Base-by-base conservation (phyloP, 106 monocot species). In the Dendrobium catenatum region DNA sequence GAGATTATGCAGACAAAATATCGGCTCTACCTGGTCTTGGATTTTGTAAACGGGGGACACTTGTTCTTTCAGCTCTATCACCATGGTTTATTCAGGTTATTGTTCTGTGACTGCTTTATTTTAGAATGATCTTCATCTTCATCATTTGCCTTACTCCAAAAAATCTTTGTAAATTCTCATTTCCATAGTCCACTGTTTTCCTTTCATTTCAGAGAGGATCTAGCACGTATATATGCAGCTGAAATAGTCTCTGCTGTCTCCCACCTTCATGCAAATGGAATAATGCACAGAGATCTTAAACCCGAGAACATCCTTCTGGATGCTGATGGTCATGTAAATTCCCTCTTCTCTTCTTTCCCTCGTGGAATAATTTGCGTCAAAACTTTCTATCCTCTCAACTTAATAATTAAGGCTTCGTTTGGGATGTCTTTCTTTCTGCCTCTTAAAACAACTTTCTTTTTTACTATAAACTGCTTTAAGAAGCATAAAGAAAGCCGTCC, bases 221-320 rank as follows among this genome's bases (percentile, higher is more conserved):
- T 99, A 74, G 99, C 99, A 76, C 91, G 99, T 11, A 82, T 95
- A 70, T 99, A 99, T 59, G 73, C 95, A 10, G 99, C 99, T 82
- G 99, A 99, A 89, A 99, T 99, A 78, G 91, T 99, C 5, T 99
- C 99, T 79, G 93, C 99, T 68, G 99, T 99, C 24, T 88, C 95
- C 47, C 99, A 99, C 82, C 99, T 99, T 85, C 99, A 99, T 88
- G 88, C 89, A 56, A 99, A 93, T 85, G 95, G 99, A 73, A 86
- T 99, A 78, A 99, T 99, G 99, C 99, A 99, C 79, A 88, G 99
- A 79, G 99, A 99, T 66, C 91, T 99, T 33, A 99, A 99, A 82
- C 99, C 99, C 42, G 99, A 99, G 83, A 99, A 99, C 82, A 95
- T 99, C 43, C 95, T 99, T 84, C 76, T 99, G 55, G 99, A 93